These are phyloP conservation scores for Candida verbasci DNA, from an alignment of 805 yeast genomes.

Conservation along the genomic window DNA sequence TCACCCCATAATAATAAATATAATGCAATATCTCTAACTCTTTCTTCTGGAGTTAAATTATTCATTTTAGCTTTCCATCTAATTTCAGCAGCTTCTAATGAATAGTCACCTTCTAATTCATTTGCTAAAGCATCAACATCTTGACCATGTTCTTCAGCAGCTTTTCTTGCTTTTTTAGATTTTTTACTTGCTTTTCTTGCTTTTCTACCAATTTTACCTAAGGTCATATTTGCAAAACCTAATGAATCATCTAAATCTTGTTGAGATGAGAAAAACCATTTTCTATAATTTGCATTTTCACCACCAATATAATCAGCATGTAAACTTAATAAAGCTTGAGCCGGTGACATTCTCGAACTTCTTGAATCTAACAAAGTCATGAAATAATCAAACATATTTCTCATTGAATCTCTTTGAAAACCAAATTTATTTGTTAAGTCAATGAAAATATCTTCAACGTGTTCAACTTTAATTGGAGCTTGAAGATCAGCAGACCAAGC, in stretches of 20 bases:
- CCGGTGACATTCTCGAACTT: slow-evolving; percentile 85
- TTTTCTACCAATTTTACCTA: slow-evolving; percentile 73
- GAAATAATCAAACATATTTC: slow-evolving; percentile 85
- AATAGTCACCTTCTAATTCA: slow-evolving; percentile 78
- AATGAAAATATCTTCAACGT: slow-evolving; percentile 81
- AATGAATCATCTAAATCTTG: slow-evolving; percentile 80
- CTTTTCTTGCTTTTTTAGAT: slow-evolving; percentile 71
- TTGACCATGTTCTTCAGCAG: slow-evolving; percentile 62
- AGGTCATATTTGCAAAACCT: slow-evolving; percentile 76
- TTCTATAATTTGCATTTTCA: slow-evolving; percentile 77
- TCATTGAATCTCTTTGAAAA: slow-evolving; percentile 89
- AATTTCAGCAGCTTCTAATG: slow-evolving; percentile 77
- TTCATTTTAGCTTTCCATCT: slow-evolving; percentile 86
- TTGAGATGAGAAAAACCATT: slow-evolving; percentile 88
- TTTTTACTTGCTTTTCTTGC: slow-evolving; percentile 79
- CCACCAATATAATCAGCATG: slow-evolving; percentile 91
- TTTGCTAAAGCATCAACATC: slow-evolving; percentile 57
- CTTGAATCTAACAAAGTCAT: slow-evolving; percentile 81
- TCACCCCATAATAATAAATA: slow-evolving; percentile 85
- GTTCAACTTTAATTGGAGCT: slow-evolving; percentile 77
- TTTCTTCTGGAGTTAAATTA: slow-evolving; percentile 64
- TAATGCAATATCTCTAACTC: slow-evolving; percentile 73
- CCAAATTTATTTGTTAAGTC: slow-evolving; percentile 82
- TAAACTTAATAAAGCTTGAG: slow-evolving; percentile 75
- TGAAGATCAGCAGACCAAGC: slow-evolving; percentile 98